Base-by-base conservation (phyloP, 2,329 filamentous ascomycete genomes). In the Didymella glomerata region DNA sequence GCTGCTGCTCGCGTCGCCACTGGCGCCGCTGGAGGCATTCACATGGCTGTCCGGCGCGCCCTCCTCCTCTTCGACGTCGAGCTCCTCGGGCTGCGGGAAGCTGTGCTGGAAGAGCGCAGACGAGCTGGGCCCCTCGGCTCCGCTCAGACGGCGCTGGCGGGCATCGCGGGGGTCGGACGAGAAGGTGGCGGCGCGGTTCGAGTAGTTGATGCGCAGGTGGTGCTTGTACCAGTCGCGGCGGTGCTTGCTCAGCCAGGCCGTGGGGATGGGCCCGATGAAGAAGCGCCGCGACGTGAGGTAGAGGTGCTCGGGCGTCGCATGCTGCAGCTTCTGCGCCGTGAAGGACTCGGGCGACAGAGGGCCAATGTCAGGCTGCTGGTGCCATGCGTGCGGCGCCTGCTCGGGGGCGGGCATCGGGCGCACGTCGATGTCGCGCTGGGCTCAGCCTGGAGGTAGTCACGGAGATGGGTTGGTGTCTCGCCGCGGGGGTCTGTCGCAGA, bases 241-340 rank as follows among this genome's bases (percentile, higher is more conserved):
- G 71, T 88, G 84, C 60, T 82, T 85, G 66, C 84, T 85, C 53
- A 88, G 79, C 87, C 87, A 89, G 56, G 85, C 86, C 66, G 86
- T 84, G 22, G 87, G 87, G 34, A 89, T 86, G 34, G 87, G 87
- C 0, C 87, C 87, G 58, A 89, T 86, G 75, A 89, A 89, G 75
- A 84, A 84, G 54, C 87, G 84, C 54, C 84, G 81, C 50, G 82
- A 85, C 7, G 87, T 89, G 65, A 86, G 77, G 74, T 88, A 82
- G 40, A 89, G 76, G 68, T 89, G 87, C 59, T 85, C 81, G 24
- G 85, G 81, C 42, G 84, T 86, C 48, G 85, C 84, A 80, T 89
- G 85, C 77, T 85, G 82, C 84, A 87, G 72, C 66, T 82, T 81
- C 64, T 83, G 80, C 2, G 81, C 80, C 6, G 85, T 86, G 69